Evolutionary conservation across 257 asterid genomes (phyloP).

Genomic region (Coffea canephora): DNA sequence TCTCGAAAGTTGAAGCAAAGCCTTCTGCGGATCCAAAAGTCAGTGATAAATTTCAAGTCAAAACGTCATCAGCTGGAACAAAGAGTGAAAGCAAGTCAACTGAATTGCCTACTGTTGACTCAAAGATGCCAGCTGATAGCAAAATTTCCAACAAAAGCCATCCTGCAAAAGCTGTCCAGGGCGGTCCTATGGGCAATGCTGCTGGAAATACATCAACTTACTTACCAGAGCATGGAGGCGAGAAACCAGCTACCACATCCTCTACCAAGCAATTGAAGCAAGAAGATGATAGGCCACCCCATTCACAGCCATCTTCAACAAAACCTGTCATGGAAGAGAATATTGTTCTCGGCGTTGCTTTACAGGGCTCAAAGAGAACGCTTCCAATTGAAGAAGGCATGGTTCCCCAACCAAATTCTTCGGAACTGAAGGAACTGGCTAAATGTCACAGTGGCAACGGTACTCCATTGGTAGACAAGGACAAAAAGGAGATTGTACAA

Average conservation of each 20-base stretch:
- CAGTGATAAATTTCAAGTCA: constrained; percentile 27
- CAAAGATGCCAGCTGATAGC: constrained; percentile 33
- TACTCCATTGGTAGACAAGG: constrained; percentile 44
- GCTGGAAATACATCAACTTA: constrained; percentile 24
- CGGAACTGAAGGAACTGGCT: constrained; percentile 61
- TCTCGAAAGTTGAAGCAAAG: constrained; percentile 29
- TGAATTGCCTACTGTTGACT: constrained; percentile 34
- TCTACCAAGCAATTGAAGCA: constrained; percentile 45
- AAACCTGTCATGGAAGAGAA: constrained; percentile 82
- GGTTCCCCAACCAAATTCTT: constrained; percentile 28
- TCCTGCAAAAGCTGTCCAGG: constrained; percentile 42
- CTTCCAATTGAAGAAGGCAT: constrained; percentile 82
- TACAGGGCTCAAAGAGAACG: constrained; percentile 94
- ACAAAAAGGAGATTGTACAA: constrained; percentile 42
- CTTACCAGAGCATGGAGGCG: constrained; percentile 28
- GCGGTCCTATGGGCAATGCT: neutral
- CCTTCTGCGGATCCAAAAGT: constrained; percentile 40
- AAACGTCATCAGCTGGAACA: constrained; percentile 33
- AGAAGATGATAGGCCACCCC: constrained; percentile 38
- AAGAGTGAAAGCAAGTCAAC: constrained; percentile 35
- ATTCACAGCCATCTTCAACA: constrained; percentile 33
- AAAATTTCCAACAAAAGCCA: constrained; percentile 29
- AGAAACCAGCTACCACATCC: constrained; percentile 31
- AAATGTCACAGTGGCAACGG: constrained; percentile 43
- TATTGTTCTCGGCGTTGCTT: constrained; percentile 93